Percentiles rank a stretch among this genome's conserved stretches.
These are phyloP conservation scores for Monilinia laxa DNA, from an alignment of 2,329 filamentous ascomycete genomes.

Conservation along the genomic window DNA sequence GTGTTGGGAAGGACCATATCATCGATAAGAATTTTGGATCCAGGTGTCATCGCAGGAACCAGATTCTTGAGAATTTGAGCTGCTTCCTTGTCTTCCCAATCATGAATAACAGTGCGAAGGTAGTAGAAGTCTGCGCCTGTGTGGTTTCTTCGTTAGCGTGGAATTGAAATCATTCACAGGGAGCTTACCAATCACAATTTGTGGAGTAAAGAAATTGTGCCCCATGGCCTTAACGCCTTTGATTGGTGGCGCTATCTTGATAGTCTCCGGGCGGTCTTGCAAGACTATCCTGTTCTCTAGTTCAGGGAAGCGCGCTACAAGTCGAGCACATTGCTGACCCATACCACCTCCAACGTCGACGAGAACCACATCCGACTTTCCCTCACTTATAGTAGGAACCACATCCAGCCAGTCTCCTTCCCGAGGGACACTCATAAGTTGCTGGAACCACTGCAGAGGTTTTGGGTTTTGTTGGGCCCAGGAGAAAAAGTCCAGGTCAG, in stretches of 20 bases:
- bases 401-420: no score
- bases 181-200: constrained; percentile 34
- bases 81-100: constrained; percentile 42
- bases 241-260: constrained; percentile 33
- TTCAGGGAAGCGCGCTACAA: no score
- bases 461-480: constrained; percentile 14
- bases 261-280: constrained; percentile 42
- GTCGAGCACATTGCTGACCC: no score
- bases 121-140: constrained; percentile 40
- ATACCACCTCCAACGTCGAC: no score
- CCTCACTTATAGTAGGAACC: no score
- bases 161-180: no score
- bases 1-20: no score
- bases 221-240: constrained; percentile 38
- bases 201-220: constrained; percentile 37
- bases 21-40: no score
- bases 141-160: no score
- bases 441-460: constrained; percentile 20
- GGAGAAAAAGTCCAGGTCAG: constrained; percentile 23
- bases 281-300: constrained; percentile 28
- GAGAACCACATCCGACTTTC: no score
- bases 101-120: constrained; percentile 44
- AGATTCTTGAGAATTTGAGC: constrained; percentile 11
- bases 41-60: no score
- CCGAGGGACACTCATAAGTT: constrained; percentile 14